phyloP scores from a whole-genome alignment of 371 early-diverging fungal species.

The Lichtheimia ramosa region DNA sequence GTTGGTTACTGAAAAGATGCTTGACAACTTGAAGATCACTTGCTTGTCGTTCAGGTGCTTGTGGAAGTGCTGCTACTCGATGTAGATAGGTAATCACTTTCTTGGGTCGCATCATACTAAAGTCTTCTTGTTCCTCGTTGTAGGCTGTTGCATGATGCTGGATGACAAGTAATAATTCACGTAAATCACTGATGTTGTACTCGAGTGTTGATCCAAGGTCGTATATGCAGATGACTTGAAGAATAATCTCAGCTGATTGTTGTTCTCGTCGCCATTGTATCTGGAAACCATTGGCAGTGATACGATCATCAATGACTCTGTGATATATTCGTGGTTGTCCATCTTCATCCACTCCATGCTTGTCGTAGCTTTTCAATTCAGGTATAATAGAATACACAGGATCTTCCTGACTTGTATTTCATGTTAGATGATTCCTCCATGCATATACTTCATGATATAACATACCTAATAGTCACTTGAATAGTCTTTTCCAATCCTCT shows the following conservation, averaged over 20 bases:
- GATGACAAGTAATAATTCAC: neutral
- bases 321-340: slow-evolving; percentile 3
- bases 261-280: slow-evolving; percentile 22
- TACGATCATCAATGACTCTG: slow-evolving; percentile 22
- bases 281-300: slow-evolving; percentile 31
- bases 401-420: slow-evolving; percentile 12
- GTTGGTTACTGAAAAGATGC: too few species aligned
- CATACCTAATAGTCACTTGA: neutral
- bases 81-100: too few species aligned
- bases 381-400: slow-evolving; percentile 14
- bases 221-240: neutral
- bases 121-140: too few species aligned
- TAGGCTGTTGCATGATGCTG: neutral
- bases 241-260: neutral
- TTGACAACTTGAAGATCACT: too few species aligned
- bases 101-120: too few species aligned
- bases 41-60: too few species aligned
- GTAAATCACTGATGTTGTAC: neutral
- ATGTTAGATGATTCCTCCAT: neutral
- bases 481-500: neutral
- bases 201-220: neutral
- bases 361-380: slow-evolving; percentile 15
- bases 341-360: slow-evolving; percentile 10
- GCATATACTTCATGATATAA: neutral
- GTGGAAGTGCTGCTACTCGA: too few species aligned